These are phyloP conservation scores for Bonnemaisonia californica DNA, from an alignment of 31 red algal species.

Conservation along the genomic window DNA sequence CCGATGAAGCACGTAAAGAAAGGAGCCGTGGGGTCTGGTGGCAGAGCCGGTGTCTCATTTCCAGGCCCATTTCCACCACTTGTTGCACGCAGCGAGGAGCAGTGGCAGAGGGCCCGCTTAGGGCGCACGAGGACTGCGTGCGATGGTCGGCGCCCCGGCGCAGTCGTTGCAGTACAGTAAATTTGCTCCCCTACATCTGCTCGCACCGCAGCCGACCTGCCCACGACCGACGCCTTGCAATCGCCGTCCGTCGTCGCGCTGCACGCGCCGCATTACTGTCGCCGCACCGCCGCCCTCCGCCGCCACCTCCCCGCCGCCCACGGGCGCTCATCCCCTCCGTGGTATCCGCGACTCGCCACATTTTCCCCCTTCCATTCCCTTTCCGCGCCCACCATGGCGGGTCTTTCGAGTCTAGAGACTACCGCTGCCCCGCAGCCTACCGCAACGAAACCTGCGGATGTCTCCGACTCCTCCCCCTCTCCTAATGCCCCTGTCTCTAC, in stretches of 20 bases:
- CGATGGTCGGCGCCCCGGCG: not conserved
- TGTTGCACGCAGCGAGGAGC: no score
- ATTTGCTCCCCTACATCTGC: slow-evolving; percentile 15
- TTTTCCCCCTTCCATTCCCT: not conserved
- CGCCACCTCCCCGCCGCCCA: not conserved
- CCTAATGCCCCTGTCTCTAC: not conserved
- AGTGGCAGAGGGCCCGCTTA: not conserved
- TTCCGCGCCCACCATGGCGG: slow-evolving; percentile 29
- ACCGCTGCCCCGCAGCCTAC: not conserved
- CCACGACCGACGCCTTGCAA: no score
- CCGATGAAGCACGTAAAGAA: no score
- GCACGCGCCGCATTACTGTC: not conserved
- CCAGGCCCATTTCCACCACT: no score
- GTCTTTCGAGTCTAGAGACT: not conserved
- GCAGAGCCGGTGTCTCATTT: no score
- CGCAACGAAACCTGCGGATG: not conserved
- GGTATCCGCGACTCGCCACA: not conserved
- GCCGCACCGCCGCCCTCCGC: not conserved
- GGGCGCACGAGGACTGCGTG: not conserved
- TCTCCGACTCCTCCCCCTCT: slow-evolving; percentile 7
- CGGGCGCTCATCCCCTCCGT: not conserved
- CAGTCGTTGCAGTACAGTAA: not conserved
- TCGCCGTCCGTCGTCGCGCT: slow-evolving; percentile 3
- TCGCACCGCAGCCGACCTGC: no score
- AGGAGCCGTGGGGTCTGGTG: no score